phyloP scores from a whole-genome alignment of 2,329 filamentous ascomycete genomes.

The Aspergillus floridensis region DNA sequence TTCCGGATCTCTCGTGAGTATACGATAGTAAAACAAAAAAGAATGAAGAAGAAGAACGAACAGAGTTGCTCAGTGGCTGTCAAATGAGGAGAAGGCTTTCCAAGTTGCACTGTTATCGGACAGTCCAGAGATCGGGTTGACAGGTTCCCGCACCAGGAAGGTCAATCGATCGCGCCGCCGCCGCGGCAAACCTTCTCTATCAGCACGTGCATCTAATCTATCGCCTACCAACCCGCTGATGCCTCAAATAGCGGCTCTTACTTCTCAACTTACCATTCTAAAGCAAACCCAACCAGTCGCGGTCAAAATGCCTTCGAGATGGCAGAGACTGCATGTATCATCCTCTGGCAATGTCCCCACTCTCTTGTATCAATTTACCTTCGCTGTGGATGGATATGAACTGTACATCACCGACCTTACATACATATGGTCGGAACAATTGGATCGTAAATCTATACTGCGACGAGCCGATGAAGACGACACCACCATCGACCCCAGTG shows the following conservation, averaged over 20 bases:
- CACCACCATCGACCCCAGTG: constrained; percentile 60
- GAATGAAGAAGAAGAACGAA: neutral
- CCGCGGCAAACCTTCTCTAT: constrained; percentile 21
- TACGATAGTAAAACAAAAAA: no score
- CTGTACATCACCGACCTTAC: constrained; percentile 59
- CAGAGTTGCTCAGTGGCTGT: no score
- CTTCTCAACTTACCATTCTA: neutral
- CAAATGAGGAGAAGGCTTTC: neutral
- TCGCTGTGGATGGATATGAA: constrained; percentile 45
- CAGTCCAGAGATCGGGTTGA: constrained; percentile 8
- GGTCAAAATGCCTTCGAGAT: constrained; percentile 32
- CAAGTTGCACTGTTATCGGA: neutral
- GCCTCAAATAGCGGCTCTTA: constrained; percentile 7
- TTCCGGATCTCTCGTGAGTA: no score
- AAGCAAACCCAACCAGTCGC: neutral
- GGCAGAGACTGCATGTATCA: constrained; percentile 35
- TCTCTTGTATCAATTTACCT: constrained; percentile 40
- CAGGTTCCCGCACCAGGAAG: constrained; percentile 20
- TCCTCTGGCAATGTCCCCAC: constrained; percentile 29
- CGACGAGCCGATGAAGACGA: constrained; percentile 48
- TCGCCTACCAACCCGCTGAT: constrained; percentile 9
- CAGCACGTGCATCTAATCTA: constrained; percentile 20
- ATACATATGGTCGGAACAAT: constrained; percentile 55
- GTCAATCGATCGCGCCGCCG: constrained; percentile 17
- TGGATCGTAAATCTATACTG: constrained; percentile 48